These are phyloP conservation scores for Alternaria brassicae DNA, from an alignment of 2,329 filamentous ascomycete species.

Conservation along the genomic window DNA sequence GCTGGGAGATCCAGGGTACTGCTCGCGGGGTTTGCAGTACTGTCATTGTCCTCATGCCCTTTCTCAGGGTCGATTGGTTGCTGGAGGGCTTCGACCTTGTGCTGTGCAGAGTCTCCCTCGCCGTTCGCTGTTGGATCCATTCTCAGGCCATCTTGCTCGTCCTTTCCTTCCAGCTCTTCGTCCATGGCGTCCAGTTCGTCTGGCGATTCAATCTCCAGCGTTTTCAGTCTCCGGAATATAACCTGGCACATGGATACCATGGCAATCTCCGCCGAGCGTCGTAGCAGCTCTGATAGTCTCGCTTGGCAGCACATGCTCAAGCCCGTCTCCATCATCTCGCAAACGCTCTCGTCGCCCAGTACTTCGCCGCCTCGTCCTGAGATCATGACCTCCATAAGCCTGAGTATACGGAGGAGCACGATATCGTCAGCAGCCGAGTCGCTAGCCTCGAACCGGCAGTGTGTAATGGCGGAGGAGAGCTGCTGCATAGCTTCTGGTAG, in stretches of 20 bases:
- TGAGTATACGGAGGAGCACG: conserved; percentile 89
- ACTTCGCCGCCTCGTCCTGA: conserved; percentile 90
- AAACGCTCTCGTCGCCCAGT: conserved; percentile 96
- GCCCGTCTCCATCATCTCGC: conserved; percentile 99
- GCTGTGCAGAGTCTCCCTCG: conserved; percentile 56
- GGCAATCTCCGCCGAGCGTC: conserved; percentile 90
- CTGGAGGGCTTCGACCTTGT: conserved; percentile 46
- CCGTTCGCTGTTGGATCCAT: conserved; percentile 81
- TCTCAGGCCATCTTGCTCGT: conserved; percentile 72
- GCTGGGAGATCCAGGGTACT: conserved; percentile 55
- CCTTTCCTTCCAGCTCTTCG: conserved; percentile 68
- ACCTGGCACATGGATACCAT: conserved; percentile 99
- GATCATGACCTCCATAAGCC: conserved; percentile 98
- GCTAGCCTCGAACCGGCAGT: conserved; percentile 96
- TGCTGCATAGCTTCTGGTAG: conserved; percentile 93
- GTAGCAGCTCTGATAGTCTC: conserved; percentile 86
- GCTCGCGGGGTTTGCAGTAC: conserved; percentile 48
- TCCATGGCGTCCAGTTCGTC: conserved; percentile 72
- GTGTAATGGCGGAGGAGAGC: conserved; percentile 91
- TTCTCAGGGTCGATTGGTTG: conserved; percentile 44
- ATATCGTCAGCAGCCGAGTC: conserved; percentile 95
- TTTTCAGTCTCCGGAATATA: conserved; percentile 92
- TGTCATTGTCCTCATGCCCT: conserved; percentile 46
- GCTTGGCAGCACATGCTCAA: conserved; percentile 96
- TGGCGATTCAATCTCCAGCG: conserved; percentile 78